phyloP scores from a whole-genome alignment of 2,329 filamentous ascomycete genomes.

The Fusarium dimerum region DNA sequence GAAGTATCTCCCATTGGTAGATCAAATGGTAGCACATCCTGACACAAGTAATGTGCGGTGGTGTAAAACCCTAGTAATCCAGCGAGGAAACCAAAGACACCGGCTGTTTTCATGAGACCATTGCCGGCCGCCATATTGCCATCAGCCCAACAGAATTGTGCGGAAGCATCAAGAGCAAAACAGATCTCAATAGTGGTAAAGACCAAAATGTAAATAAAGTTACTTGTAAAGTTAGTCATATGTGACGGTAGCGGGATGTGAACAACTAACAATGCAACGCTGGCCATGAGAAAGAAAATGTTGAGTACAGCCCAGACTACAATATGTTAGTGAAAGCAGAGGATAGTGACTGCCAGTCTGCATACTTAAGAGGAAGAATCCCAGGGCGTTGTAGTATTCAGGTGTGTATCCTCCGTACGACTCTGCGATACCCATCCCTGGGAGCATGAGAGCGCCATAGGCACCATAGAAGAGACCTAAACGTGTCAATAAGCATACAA shows the following conservation, averaged over 20 bases:
- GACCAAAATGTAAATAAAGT: conserved; percentile 29
- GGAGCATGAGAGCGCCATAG: conserved; percentile 28
- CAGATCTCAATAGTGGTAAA: conserved; percentile 28
- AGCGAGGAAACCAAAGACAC: conserved; percentile 29
- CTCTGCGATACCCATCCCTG: conserved; percentile 24
- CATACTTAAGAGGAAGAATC: conserved; percentile 30
- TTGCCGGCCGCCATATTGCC: conserved; percentile 15
- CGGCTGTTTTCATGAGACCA: conserved; percentile 20
- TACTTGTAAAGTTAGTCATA: conserved; percentile 6
- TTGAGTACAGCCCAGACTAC: conserved; percentile 32
- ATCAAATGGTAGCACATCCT: conserved; percentile 25
- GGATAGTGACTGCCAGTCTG: rapidly evolving
- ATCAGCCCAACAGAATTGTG: conserved; percentile 28
- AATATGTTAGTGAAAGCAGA: background rate
- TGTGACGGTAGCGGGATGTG: too few species aligned
- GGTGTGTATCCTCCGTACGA: conserved; percentile 28
- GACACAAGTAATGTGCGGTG: conserved; percentile 25
- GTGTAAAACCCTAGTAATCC: conserved; percentile 29
- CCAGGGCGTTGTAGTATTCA: conserved; percentile 31
- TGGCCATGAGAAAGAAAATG: conserved; percentile 29
- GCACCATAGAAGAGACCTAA: conserved; percentile 31
- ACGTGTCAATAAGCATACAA: background rate
- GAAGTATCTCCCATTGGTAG: conserved; percentile 28
- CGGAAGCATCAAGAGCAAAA: conserved; percentile 23
- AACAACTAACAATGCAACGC: conserved; percentile 19